Evolutionary conservation across 352 stramenopile genomes (phyloP), one percentile per base, ranked within the genome.

Genomic region (Phytophthora crassamura): DNA sequence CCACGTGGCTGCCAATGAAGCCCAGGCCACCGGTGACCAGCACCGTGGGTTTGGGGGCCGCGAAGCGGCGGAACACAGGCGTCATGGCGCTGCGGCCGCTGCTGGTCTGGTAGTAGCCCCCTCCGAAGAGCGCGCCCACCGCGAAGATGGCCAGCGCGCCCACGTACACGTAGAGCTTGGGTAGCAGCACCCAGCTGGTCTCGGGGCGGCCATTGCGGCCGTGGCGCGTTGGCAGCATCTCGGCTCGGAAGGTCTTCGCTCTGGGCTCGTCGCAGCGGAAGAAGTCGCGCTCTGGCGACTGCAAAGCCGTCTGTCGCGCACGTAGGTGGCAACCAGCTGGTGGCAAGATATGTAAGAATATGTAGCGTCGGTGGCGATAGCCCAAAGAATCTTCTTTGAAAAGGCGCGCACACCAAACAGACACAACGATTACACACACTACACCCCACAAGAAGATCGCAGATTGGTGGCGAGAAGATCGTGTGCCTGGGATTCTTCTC

Each of bases 1-100:
- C 87, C 25, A 95, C 85, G 61, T 95, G 87, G 58, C 87, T 94
- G 28, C 87, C 87, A 40, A 95, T 95, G 63, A 95, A 95, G 20
- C 87, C 87, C 20, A 95, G 70, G 0, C 87, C 87, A 5, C 87
- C 87, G 2, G 87, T 95, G 38, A 95, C 87, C 28, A 95, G 72
- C 52, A 95, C 84, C 2, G 81, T 89, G 2, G 81, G 65, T 28
- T 85, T 75, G 30, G 71, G 59, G 34, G 52, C 49, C 10, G 55
- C 59, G 30, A 72, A 63, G 54, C 56, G 61, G 22, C 64, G 57
- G 68, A 84, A 69, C 9, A 64, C 51, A 11, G 72, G 69, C 41
- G 67, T 62, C 30, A 71, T 73, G 20, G 42, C 43, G 48, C 67
- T 67, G 5, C 51, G 54, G 30, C 73, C 58, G 18, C 69, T 55